Evolutionary conservation across 2,329 filamentous ascomycete species (phyloP).

Genomic region (Diplodia corticola): DNA sequence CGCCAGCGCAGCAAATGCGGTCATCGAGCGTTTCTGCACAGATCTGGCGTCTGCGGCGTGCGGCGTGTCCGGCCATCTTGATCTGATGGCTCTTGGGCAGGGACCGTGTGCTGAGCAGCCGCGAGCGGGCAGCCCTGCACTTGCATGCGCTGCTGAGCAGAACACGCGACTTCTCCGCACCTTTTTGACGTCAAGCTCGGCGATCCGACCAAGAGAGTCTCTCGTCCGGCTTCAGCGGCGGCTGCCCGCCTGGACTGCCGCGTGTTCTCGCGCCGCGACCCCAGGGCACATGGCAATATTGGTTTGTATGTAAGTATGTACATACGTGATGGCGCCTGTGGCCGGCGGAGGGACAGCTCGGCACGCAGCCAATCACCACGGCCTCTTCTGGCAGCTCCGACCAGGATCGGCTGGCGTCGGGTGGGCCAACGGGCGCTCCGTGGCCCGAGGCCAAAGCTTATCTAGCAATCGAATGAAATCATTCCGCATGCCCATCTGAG

Average conservation of each 20-base stretch:
- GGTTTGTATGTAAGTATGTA: no score
- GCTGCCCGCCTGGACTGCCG: no score
- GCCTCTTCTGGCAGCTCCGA: background rate
- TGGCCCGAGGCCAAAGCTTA: background rate
- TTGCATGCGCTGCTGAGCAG: background rate
- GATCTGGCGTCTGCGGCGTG: background rate
- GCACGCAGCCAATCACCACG: no score
- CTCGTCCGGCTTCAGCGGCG: no score
- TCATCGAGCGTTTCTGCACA: slow-evolving; percentile 3
- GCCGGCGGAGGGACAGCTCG: no score
- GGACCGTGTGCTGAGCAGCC: background rate
- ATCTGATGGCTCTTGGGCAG: background rate
- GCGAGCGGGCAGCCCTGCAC: background rate
- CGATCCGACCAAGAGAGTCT: background rate
- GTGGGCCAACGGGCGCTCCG: background rate
- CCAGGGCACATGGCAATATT: background rate
- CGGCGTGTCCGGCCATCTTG: background rate
- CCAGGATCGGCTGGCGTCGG: background rate
- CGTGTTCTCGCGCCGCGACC: background rate
- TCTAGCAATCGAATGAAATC: background rate
- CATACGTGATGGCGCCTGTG: no score
- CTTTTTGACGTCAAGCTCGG: background rate
- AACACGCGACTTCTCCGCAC: background rate
- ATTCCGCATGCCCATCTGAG: background rate
- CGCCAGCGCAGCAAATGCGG: background rate